phyloP scores from a whole-genome alignment of 2,329 filamentous ascomycete genomes.

The Colletotrichum orchidophilum region DNA sequence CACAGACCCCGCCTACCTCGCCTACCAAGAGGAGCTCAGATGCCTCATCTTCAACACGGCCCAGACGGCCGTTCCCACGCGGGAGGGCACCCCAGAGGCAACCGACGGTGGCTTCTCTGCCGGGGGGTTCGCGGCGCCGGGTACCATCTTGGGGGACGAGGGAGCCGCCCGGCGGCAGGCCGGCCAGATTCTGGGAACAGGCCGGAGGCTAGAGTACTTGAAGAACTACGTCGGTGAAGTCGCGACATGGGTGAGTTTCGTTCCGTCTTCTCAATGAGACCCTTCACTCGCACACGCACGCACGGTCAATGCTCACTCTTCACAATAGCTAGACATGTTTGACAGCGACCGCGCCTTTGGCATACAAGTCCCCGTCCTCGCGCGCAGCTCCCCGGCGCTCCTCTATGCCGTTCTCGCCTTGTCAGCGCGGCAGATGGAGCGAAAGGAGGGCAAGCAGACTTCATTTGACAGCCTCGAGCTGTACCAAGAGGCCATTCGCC shows the following conservation, averaged over 20 bases:
- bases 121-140: slow-evolving; percentile 28
- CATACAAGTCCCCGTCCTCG: slow-evolving; percentile 59
- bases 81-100: slow-evolving; percentile 47
- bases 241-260: slow-evolving; percentile 58
- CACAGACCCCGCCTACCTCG: slow-evolving; percentile 52
- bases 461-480: slow-evolving; percentile 63
- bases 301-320: slow-evolving; percentile 1
- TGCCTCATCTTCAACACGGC: slow-evolving; percentile 57
- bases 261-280: background rate
- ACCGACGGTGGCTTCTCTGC: slow-evolving; percentile 27
- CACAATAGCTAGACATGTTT: slow-evolving; percentile 63
- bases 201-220: slow-evolving; percentile 49
- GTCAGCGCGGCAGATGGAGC: slow-evolving; percentile 63
- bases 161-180: slow-evolving; percentile 13
- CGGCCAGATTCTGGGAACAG: slow-evolving; percentile 40
- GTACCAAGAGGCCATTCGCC: slow-evolving; percentile 63
- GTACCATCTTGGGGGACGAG: slow-evolving; percentile 10
- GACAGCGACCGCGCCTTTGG: slow-evolving; percentile 63
- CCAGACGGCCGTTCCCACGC: slow-evolving; percentile 52
- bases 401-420: slow-evolving; percentile 63
- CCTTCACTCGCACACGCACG: background rate
- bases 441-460: slow-evolving; percentile 53
- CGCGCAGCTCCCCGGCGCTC: slow-evolving; percentile 55
- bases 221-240: slow-evolving; percentile 63
- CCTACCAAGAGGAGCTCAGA: slow-evolving; percentile 56